Evolutionary conservation across 495 filamentous ascomycete genomes (phyloP), one percentile per base, ranked within the genome.

Genomic region (Penicillium atrosanguineum): DNA sequence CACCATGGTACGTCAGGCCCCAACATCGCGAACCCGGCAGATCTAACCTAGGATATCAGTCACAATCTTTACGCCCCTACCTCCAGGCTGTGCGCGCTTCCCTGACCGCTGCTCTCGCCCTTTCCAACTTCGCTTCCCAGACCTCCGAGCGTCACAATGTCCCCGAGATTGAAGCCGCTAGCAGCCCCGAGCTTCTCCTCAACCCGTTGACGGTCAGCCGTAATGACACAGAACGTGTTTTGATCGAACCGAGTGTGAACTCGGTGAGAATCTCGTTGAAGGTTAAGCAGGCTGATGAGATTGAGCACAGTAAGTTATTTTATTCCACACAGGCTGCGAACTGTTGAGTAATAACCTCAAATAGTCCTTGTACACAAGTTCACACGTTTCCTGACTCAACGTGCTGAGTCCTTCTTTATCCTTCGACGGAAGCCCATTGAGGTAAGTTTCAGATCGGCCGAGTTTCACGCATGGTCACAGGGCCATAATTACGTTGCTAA

Each of bases 211-310:
- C 84, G 7, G 84, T 98, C 57, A 84, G 90, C 29, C 82, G 95
- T 37, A 99, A 97, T 64, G 92, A 97, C 74, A 94, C 96, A 62
- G 95, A 97, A 76, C 83, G 86, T 52, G 90, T 96, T 47, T 53
- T 69, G 34, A 95, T 97, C 21, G 57, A 50, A 23, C 41, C 50
- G 1, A 52, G 50, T 46, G 85, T 96, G 74, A 99, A 99, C 79
- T 93, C 88, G 60, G 87, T 97, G 44, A 84, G 95, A 50, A 84
- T 99, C 56, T 93, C 89, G 76, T 95, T 99, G 71, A 89, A 91
- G 76, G 97, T 99, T 70, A 97, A 97, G 73, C 94, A 97, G 73
- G 95, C 94, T 46, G 95, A 99, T 76, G 95, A 97, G 74, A 99
- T 97, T 58, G 95, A 99, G 69, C 82, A 93, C 69, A 96, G 31